Evolutionary conservation across 495 filamentous ascomycete species (phyloP), one percentile per base, ranked within the genome.

Genomic region (Monascus purpureus): DNA sequence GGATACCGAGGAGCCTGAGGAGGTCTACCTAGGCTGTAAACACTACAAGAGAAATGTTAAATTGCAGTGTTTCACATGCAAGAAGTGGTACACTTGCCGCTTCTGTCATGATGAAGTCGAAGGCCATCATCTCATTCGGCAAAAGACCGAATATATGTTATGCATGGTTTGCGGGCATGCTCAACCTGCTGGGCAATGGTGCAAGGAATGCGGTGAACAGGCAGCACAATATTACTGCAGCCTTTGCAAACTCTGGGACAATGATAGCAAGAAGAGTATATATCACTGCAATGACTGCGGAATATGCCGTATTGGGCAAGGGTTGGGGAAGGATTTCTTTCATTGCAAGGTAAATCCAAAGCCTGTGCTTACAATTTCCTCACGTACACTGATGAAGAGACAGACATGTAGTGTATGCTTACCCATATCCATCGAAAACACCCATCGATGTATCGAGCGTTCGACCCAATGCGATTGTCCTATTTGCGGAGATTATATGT

Each of bases 401-500:
- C 17, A 90, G 82, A 90, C 77, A 52, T 93, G 84, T 58, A 74
- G 76, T 41, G 82, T 92, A 22, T 99, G 90, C 57, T 82, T 96
- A 55, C 74, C 82, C 6, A 92, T 93, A 46, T 67, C 74, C 1
- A 77, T 79, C 29, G 73, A 77, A 39, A 68, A 70, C 13, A 77
- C 72, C n/a, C 90, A 99, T 59, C 81, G 80, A 40, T 99, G 90
- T 50, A 84, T 96, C 40, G 92, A 96, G 56, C 71, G 85, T 15
- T 84, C 85, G 8, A 93, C 80, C 4, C 86, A 99, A 49, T 93
- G 85, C 51, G 80, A 95, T 47, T 99, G 90, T 50, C 90, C 90
- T n/a, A 95, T 99, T 38, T 99, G 90, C 49, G 82, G 83, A 15
- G 85, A 93, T 31, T 94, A 94, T 49, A 82, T 99, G 73, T 96